Evolutionary conservation across 129 eudicot species (phyloP), one percentile per base, ranked within the genome.

Genomic region (Centella asiatica): DNA sequence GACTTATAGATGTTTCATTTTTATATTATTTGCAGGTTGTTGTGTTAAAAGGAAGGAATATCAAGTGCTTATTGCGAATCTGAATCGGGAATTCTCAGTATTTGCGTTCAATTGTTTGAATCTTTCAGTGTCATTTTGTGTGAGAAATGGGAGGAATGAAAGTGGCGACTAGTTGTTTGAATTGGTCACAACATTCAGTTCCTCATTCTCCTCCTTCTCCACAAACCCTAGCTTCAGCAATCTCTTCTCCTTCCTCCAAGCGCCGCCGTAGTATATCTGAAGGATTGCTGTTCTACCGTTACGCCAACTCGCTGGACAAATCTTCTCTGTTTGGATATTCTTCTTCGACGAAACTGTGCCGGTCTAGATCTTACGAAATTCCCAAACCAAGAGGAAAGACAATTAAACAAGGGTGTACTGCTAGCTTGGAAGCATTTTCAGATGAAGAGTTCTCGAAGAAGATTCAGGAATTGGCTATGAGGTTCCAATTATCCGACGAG

Each of bases 381-480:
- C 66, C 66, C 12, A 69, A 68, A 36, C 33, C 71, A 6, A 62
- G 74, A 44, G 24, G 44, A 36, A 17, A 65, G 6, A 46, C 73
- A 1, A 69, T 78, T 56, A 69, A 66, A 64, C 40, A 87, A 45
- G 72, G 79, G 19, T 73, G 69, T 20, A 81, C 85, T 55, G 87
- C 87, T 9, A 83, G 76, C 34, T 75, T 87, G 54, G 88, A 75
- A 76, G 76, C 77, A 10, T 84, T 82, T 57, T 87, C 96, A 4
- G 99, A 87, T 24, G 96, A 92, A 15, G 94, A 81, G 18, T 86
- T 86, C 65, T 73, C 83, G 26, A 70, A 39, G 52, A 67, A 79
- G 24, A 81, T 90, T 62, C 70, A 72, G 2, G 93, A 86, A 52
- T 68, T 76, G 34, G 82, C 86, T 0, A 20, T 61, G 49, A 72